Percentiles rank a stretch among this genome's conserved stretches.
Evolutionary conservation across 495 filamentous ascomycete species (phyloP).

Genomic region (Xylona heveae): DNA sequence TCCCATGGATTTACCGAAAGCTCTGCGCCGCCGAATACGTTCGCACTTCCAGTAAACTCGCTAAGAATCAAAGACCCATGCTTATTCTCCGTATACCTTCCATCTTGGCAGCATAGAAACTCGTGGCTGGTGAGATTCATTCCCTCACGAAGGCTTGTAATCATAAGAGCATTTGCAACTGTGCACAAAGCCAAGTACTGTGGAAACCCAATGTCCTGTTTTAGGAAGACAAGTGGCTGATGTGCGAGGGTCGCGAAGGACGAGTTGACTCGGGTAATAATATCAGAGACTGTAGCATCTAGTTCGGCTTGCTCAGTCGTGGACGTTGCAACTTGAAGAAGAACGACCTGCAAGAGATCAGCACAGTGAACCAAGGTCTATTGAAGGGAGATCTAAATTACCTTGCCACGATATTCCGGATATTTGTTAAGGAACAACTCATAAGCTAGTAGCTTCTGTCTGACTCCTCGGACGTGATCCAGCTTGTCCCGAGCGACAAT

Average conservation of each 20-base stretch:
- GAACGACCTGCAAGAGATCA: slow-evolving; percentile 30
- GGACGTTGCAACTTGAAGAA: slow-evolving; percentile 84
- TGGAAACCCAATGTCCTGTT: slow-evolving; percentile 77
- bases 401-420: slow-evolving; percentile 67
- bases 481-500: slow-evolving; percentile 89
- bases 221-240: slow-evolving; percentile 79
- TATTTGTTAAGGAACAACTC: slow-evolving; percentile 87
- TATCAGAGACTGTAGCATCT: slow-evolving; percentile 70
- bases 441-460: slow-evolving; percentile 80
- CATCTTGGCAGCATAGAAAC: slow-evolving; percentile 83
- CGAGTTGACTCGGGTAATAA: slow-evolving; percentile 82
- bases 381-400: slow-evolving; percentile 10
- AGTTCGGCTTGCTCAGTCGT: slow-evolving; percentile 71
- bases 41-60: slow-evolving; percentile 82
- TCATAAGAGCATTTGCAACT: slow-evolving; percentile 76
- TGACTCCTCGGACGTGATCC: slow-evolving; percentile 71
- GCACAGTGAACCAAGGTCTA: too few species aligned
- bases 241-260: slow-evolving; percentile 71
- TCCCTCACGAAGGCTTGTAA: slow-evolving; percentile 79
- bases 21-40: slow-evolving; percentile 54
- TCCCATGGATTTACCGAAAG: slow-evolving; percentile 89
- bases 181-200: slow-evolving; percentile 79
- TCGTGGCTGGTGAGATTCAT: slow-evolving; percentile 93
- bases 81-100: slow-evolving; percentile 43
- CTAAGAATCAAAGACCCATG: slow-evolving; percentile 76